Base-by-base conservation (phyloP, 2,329 filamentous ascomycete species). In the Cyanodermella asteris region DNA sequence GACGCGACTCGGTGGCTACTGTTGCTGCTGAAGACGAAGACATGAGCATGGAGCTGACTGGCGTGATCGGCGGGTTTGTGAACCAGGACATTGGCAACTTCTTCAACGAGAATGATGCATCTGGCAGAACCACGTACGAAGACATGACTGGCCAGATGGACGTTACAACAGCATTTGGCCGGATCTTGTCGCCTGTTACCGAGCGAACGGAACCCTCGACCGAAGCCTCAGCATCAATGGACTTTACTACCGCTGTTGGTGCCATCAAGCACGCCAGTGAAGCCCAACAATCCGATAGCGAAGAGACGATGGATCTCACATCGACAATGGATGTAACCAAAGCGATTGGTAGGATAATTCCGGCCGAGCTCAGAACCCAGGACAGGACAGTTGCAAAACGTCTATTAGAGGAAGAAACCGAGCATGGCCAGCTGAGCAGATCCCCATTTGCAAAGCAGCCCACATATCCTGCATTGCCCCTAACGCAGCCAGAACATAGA, bases 261-360 rank as follows among this genome's bases (percentile, higher is more conserved):
- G 55, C 57, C 6, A 75, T 78, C 25, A 43, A 56, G n/a, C n/a
- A n/a, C n/a, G 18, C 11, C 18, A 11, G 18, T 8, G 8, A 19
- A n/a, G n/a, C n/a, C 8, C 8, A 19, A 19, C 18, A 19, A 19
- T 8, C 8, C 25, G n/a, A n/a, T n/a, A n/a, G n/a, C n/a, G n/a
- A n/a, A n/a, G n/a, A n/a, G n/a, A 68, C 63, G 2, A 55, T 61
- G 42, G 65, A 58, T 1, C n/a, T n/a, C n/a, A n/a, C n/a, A n/a
- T n/a, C n/a, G n/a, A n/a, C n/a, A n/a, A 75, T 76, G 70, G 70
- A 75, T 22, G 64, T 75, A 41, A 75, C 71, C 2, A 55, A 55
- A 22, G 64, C 61, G 5, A 51, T 74, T 23, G 71, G 72, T 7
- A 55, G 57, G 6, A 75, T 78, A 25, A 49, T 74, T 20, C 40